Evolutionary conservation across 352 stramenopile genomes (phyloP).

Genomic region (Globisporangium iwayamae): DNA sequence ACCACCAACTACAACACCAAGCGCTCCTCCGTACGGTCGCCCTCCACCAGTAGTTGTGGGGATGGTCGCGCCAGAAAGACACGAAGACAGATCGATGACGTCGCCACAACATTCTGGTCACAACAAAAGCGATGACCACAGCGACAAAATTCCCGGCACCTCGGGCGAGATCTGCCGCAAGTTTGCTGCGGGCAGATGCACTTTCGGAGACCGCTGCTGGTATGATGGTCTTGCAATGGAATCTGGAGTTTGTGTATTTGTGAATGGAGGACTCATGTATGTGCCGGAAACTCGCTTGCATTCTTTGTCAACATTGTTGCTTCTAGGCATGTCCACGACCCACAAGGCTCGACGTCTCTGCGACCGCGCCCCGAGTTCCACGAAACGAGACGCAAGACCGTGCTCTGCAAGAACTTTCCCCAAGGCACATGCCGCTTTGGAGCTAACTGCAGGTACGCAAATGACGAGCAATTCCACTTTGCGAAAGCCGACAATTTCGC

Average conservation of each 20-base stretch:
- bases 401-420: conserved; percentile 74
- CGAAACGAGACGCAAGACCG: conserved; percentile 62
- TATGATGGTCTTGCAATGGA: conserved; percentile 33
- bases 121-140: background rate
- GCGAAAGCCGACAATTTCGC: too few relatives aligned
- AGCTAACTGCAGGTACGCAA: conserved; percentile 78
- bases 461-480: background rate
- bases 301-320: conserved; percentile 12
- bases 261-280: conserved; percentile 5
- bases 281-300: background rate
- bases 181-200: conserved; percentile 62
- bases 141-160: conserved; percentile 33
- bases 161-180: conserved; percentile 74
- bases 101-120: conserved; percentile 17
- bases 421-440: conserved; percentile 74
- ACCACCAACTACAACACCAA: conserved; percentile 2
- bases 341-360: conserved; percentile 3
- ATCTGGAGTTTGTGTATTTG: conserved; percentile 15
- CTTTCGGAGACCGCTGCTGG: conserved; percentile 79
- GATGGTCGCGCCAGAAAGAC: background rate
- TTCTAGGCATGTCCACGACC: conserved; percentile 58
- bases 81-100: conserved; percentile 9
- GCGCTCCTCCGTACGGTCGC: background rate
- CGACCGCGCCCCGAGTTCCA: conserved; percentile 32
- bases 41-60: background rate